phyloP scores from a whole-genome alignment of 2,329 filamentous ascomycete species.

The Colletotrichum trifolii region DNA sequence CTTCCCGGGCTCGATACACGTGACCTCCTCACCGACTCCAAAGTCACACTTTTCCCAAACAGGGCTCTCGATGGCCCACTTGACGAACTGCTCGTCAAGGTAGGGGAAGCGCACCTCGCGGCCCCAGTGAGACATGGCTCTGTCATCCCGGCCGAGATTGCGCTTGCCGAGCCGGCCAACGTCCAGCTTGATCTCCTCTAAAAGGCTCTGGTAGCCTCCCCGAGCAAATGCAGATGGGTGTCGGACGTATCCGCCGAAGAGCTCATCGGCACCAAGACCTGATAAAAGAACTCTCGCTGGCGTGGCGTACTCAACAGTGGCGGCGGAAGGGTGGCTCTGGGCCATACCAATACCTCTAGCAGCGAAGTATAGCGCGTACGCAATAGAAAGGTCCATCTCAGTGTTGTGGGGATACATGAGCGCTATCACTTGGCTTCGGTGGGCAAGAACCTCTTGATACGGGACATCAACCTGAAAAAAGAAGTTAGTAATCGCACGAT shows the following conservation, averaged over 20 bases:
- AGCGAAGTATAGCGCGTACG: constrained; percentile 93
- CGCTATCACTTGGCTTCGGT: constrained; percentile 75
- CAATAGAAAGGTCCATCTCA: constrained; percentile 98
- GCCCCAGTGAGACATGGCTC: constrained; percentile 89
- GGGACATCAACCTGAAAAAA: constrained; percentile 77
- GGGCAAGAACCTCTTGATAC: constrained; percentile 76
- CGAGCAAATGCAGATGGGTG: constrained; percentile 82
- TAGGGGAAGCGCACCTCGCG: constrained; percentile 91
- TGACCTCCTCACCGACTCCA: constrained; percentile 37
- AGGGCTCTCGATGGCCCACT: constrained; percentile 78
- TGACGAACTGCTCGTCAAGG: constrained; percentile 87
- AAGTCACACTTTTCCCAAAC: constrained; percentile 93
- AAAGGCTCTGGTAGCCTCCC: constrained; percentile 75
- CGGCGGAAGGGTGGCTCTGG: constrained; percentile 43
- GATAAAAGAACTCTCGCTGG: constrained; percentile 87
- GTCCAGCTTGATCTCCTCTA: constrained; percentile 87
- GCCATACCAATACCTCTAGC: constrained; percentile 75
- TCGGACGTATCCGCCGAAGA: constrained; percentile 92
- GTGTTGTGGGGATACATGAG: constrained; percentile 95
- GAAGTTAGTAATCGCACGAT: not conserved
- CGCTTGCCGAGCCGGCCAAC: constrained; percentile 87
- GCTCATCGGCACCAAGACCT: constrained; percentile 92
- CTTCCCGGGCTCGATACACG: constrained; percentile 79
- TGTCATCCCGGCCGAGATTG: constrained; percentile 95
- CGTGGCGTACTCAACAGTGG: constrained; percentile 66